Evolutionary conservation across 306 rosid species (phyloP).

Genomic region (Inga leiocalycina): DNA sequence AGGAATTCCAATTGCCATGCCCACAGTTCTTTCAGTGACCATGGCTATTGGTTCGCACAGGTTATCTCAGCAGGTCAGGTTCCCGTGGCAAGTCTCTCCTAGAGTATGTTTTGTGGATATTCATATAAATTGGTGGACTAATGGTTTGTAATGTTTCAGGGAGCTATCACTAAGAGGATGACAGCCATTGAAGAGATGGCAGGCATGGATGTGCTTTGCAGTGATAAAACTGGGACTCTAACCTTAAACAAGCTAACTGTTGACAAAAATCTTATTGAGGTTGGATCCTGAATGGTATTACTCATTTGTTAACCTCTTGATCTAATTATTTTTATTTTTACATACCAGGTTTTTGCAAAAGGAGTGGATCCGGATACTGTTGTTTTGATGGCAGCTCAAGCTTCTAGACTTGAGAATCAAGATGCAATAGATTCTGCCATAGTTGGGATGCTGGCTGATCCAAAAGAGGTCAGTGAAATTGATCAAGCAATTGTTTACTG

Average conservation of each 20-base stretch:
- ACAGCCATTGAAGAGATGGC: conserved; percentile 99
- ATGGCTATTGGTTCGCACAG: conserved; percentile 99
- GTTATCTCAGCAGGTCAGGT: conserved; percentile 82
- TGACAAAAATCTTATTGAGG: conserved; percentile 95
- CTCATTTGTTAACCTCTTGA: conserved; percentile 17
- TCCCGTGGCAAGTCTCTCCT: conserved; percentile 30
- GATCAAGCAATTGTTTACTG: conserved; percentile 18
- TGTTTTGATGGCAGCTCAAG: conserved; percentile 96
- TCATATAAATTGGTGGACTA: conserved; percentile 9
- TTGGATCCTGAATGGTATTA: conserved; percentile 38
- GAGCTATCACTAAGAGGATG: conserved; percentile 99
- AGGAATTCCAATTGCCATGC: conserved; percentile 99
- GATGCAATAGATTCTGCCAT: conserved; percentile 97
- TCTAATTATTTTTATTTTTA: conserved; percentile 33
- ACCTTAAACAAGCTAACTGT: conserved; percentile 89
- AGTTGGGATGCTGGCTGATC: conserved; percentile 97
- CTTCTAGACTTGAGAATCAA: conserved; percentile 94
- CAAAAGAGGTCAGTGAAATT: conserved; percentile 72
- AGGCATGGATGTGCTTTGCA: conserved; percentile 99
- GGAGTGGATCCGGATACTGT: conserved; percentile 92
- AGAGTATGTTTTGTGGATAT: conserved; percentile 11
- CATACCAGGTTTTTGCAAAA: conserved; percentile 75
- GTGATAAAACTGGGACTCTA: conserved; percentile 97
- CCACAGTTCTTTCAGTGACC: conserved; percentile 94
- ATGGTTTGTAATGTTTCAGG: conserved; percentile 56